Evolutionary conservation across 2,329 filamentous ascomycete species (phyloP), one percentile per base, ranked within the genome.

Genomic region (Sporothrix luriei): DNA sequence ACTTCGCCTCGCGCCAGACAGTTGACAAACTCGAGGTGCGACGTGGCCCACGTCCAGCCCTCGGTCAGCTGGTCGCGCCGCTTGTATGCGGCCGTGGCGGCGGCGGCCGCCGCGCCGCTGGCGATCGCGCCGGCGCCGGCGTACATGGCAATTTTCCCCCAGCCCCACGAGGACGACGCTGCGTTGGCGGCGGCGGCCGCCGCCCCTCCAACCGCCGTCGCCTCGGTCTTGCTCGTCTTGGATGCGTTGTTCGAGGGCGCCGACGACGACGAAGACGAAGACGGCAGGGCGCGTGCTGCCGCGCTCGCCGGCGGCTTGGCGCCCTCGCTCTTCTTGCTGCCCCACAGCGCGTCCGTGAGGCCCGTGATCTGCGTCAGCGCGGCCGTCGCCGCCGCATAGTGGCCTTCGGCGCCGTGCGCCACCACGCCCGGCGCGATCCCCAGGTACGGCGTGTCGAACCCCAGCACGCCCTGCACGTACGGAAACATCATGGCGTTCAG

Each of bases 401-500:
- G 93, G 54, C 87, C 90, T 82, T 98, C 93, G 6, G 94, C 94
- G 71, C 90, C 89, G 78, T 94, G 91, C 4, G 92, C 91, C n/a
- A 95, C 89, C 1, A 95, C 91, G 33, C 91, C 90, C 0, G 92
- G 91, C 26, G 90, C 87, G 73, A 94, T 93, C 70, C 91, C 91
- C 1, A 95, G 85, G 78, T 91, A 99, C 0, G 95, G 95, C 0
- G 95, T 99, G 80, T 98, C 94, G 78, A 97, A 97, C 66, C 94
- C 92, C 62, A 98, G 85, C 33, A 98, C 87, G 74, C 91, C 94
- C 79, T 94, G 91, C 73, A 98, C 88, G 78, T 93, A 94, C 1
- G 94, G 94, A 78, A 98, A 98, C 90, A 97, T 94, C 78, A 97
- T 88, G 43, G 81, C 80, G 75, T 86, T 90, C 71, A 87, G 81